These are phyloP conservation scores for Phellopilus nigrolimitatus DNA, from an alignment of 1,284 basidiomycete genomes.

Conservation along the genomic window DNA sequence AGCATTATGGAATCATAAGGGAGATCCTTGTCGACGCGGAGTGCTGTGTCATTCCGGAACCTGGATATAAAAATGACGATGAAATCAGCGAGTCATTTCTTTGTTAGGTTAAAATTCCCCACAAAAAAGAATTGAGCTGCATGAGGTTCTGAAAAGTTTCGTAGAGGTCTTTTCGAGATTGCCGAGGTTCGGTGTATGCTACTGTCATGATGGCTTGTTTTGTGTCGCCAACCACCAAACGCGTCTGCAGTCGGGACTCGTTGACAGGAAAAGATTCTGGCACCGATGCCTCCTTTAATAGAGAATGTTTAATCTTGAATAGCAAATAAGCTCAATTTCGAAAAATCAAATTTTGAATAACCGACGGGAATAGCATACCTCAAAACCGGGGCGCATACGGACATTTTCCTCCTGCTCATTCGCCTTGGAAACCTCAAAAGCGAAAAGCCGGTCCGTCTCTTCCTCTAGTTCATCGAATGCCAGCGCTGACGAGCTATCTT, in stretches of 20 bases:
- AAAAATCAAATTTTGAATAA: too few relatives aligned
- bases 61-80: background rate
- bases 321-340: background rate
- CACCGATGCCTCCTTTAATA: conserved; percentile 1
- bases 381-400: conserved; percentile 36
- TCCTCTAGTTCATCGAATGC: conserved; percentile 27
- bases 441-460: conserved; percentile 43
- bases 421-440: conserved; percentile 52
- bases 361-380: conserved; percentile 33
- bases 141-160: conserved; percentile 1
- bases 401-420: conserved; percentile 55
- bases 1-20: conserved; percentile 28
- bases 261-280: background rate
- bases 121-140: conserved; percentile 20
- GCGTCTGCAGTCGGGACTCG: conserved; percentile 14
- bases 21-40: conserved; percentile 29
- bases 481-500: background rate
- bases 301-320: background rate
- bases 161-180: background rate
- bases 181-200: conserved; percentile 10
- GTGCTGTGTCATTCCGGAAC: conserved; percentile 19
- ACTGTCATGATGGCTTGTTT: conserved; percentile 22
- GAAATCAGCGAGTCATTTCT: background rate
- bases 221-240: conserved; percentile 25
- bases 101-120: background rate